These are phyloP conservation scores for Calendula officinalis DNA, from an alignment of 129 eudicot genomes.

Conservation along the genomic window DNA sequence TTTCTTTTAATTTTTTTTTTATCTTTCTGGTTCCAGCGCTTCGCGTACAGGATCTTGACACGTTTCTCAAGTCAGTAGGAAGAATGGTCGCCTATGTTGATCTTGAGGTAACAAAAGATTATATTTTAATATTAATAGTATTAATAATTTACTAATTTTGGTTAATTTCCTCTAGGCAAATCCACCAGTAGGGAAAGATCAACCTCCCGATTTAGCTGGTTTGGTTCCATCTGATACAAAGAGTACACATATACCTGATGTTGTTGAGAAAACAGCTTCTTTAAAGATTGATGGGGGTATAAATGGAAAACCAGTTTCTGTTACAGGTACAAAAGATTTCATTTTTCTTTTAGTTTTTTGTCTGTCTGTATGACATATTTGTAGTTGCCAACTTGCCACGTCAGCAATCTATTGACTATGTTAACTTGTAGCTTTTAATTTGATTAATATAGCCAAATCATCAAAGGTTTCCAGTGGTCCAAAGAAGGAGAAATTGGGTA, in stretches of 20 bases:
- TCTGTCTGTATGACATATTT: no score
- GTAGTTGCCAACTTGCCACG: no score
- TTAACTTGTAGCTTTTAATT: conserved; percentile 2
- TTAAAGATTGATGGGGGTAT: conserved; percentile 32
- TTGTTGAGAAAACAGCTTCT: conserved; percentile 44
- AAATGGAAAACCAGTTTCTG: conserved; percentile 35
- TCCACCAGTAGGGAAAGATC: conserved; percentile 91
- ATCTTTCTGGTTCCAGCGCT: conserved; percentile 53
- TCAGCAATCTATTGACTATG: neutral
- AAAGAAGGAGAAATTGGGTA: conserved; percentile 46
- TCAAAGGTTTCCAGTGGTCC: conserved; percentile 48
- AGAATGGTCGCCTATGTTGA: conserved; percentile 77
- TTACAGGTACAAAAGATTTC: conserved; percentile 34
- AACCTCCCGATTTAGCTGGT: conserved; percentile 90
- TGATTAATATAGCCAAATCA: conserved; percentile 42
- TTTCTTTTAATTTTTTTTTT: neutral
- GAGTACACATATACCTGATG: conserved; percentile 33
- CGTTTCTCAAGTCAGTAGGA: conserved; percentile 73
- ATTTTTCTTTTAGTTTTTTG: no score
- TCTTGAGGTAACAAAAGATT: conserved; percentile 60
- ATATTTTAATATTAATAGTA: neutral
- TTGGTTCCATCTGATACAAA: conserved; percentile 71
- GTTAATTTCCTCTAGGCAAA: conserved; percentile 55
- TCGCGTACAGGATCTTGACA: conserved; percentile 54
- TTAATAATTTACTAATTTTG: neutral